Conservation (phyloP, 371 early-diverging fungal genomes). For the Lichtheimia ornata region DNA sequence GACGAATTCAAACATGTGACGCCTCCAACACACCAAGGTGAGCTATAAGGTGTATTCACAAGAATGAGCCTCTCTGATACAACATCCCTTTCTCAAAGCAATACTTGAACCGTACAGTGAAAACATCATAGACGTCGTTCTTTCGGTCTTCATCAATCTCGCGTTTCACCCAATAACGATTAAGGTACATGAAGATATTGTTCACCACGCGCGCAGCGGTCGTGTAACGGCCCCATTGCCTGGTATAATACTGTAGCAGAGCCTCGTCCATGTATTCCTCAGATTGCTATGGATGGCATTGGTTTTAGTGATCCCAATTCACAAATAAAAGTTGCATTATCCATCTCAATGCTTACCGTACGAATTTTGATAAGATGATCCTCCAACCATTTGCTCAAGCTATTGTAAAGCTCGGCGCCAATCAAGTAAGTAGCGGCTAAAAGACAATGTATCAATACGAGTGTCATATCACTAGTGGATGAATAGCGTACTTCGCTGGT, state of each 20-base stretch:
- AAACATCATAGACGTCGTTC: constrained; percentile 87
- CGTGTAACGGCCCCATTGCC: constrained; percentile 88
- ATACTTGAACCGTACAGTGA: constrained; percentile 70
- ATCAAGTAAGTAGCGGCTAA: constrained; percentile 73
- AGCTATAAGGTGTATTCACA: constrained; percentile 46
- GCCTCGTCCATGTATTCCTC: constrained; percentile 74
- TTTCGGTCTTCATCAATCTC: constrained; percentile 92
- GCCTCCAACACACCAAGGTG: constrained; percentile 86
- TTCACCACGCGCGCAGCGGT: constrained; percentile 82
- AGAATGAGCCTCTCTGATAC: background rate
- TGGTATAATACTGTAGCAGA: constrained; percentile 84
- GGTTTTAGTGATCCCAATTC: background rate
- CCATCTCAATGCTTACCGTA: constrained; percentile 16
- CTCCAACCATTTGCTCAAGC: constrained; percentile 74
- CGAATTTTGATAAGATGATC: constrained; percentile 64
- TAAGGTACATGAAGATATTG: constrained; percentile 92
- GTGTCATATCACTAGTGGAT: background rate
- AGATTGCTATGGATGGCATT: constrained; percentile 45
- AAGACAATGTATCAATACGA: background rate
- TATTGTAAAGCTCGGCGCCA: constrained; percentile 84
- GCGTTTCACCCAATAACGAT: constrained; percentile 96
- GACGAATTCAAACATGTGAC: constrained; percentile 79
- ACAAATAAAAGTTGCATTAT: background rate
- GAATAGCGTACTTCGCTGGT: constrained; percentile 30
- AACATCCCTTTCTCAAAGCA: constrained; percentile 1